phyloP scores from a whole-genome alignment of 1,284 basidiomycete species.

The Earliella scabrosa region DNA sequence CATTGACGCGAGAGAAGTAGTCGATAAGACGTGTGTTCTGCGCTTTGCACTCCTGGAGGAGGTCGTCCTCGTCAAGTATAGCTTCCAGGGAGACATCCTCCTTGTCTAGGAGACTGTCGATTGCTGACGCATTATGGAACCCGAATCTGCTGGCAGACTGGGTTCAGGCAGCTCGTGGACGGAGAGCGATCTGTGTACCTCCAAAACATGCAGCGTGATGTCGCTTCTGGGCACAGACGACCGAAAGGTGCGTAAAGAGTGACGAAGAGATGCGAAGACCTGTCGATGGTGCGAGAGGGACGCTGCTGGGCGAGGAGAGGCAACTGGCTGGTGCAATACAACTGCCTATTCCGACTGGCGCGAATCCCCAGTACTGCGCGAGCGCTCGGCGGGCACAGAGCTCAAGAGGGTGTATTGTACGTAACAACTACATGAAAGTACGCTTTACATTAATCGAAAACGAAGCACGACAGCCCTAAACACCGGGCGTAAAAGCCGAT shows the following conservation, averaged over 20 bases:
- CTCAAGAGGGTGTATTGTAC: conserved; percentile 18
- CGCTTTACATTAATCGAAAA: conserved; percentile 12
- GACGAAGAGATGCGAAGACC: neutral
- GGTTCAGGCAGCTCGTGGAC: conserved; percentile 25
- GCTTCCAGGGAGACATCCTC: conserved; percentile 87
- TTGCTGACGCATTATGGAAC: conserved; percentile 81
- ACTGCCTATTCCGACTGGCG: conserved; percentile 27
- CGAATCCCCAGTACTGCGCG: conserved; percentile 15
- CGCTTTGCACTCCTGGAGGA: conserved; percentile 94
- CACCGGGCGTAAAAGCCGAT: conserved; percentile 8
- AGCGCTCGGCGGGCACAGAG: conserved; percentile 16
- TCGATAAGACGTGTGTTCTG: conserved; percentile 90
- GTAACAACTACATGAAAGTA: conserved; percentile 27
- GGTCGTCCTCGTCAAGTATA: conserved; percentile 92
- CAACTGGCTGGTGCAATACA: conserved; percentile 14
- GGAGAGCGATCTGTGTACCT: conserved; percentile 31
- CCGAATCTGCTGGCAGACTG: conserved; percentile 65
- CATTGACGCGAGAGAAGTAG: conserved; percentile 82
- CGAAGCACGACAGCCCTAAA: conserved; percentile 15
- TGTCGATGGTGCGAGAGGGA: neutral
- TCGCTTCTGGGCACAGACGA: neutral
- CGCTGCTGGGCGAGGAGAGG: neutral
- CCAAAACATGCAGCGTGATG: conserved; percentile 36
- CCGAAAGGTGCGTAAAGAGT: neutral
- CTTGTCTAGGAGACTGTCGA: conserved; percentile 84